These are phyloP conservation scores for Chlorella sp. DNA, from an alignment of 139 green algal genomes.

Conservation along the genomic window DNA sequence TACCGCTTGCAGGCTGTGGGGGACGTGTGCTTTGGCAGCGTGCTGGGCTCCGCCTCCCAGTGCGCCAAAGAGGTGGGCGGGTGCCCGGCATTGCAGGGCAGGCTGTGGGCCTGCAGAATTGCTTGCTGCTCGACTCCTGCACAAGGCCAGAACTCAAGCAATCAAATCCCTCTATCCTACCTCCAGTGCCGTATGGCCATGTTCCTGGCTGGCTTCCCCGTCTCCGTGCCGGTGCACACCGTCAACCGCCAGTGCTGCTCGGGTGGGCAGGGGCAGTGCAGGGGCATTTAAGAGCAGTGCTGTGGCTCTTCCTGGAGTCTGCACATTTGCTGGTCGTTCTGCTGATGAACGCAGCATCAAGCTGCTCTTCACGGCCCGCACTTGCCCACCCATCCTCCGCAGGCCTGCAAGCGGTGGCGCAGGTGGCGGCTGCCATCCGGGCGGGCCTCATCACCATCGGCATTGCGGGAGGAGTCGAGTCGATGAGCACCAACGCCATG, in stretches of 20 bases:
- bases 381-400: conserved; percentile 65
- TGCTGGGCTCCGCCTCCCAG: conserved; percentile 92
- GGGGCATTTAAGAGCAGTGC: too few species aligned
- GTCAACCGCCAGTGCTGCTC: conserved; percentile 85
- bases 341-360: too few species aligned
- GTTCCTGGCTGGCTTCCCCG: conserved; percentile 94
- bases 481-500: conserved; percentile 97
- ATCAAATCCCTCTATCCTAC: too few species aligned
- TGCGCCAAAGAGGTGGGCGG: conserved; percentile 84
- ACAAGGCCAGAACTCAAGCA: too few species aligned
- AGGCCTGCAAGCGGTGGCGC: conserved; percentile 94
- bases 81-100: too few species aligned
- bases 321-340: too few species aligned
- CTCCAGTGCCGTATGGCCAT: conserved; percentile 84
- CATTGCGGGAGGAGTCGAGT: conserved; percentile 92
- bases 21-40: conserved; percentile 95
- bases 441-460: conserved; percentile 95
- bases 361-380: too few species aligned
- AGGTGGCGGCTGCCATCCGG: conserved; percentile 94
- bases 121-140: too few species aligned
- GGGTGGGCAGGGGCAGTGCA: background rate
- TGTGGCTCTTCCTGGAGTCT: background rate
- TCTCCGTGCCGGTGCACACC: conserved; percentile 92
- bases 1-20: conserved; percentile 84
- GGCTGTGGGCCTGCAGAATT: too few species aligned